Conservation (phyloP, 148 eudicot species). For the Cornus kousa region DNA sequence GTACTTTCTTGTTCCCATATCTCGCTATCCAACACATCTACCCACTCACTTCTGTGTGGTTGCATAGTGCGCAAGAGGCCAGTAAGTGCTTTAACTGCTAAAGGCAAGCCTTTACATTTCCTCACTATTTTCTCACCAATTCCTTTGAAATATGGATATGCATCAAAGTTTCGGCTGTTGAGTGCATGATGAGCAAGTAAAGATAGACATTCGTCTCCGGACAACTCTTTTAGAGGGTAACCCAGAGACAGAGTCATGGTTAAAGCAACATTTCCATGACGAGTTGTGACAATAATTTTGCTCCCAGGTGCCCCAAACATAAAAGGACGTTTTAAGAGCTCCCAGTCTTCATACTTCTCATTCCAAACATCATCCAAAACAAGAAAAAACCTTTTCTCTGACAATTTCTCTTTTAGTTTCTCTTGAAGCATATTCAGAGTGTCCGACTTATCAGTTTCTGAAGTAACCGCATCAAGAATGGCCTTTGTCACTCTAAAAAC, state of each 20-base stretch:
- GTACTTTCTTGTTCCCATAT: too few species aligned
- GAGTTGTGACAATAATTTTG: constrained; percentile 6
- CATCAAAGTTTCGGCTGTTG: background rate
- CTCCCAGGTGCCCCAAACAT: constrained; percentile 18
- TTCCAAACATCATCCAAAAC: constrained; percentile 23
- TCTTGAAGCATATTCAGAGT: background rate
- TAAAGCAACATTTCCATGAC: too few species aligned
- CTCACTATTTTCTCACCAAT: constrained; percentile 13
- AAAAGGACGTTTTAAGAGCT: background rate
- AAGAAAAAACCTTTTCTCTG: background rate
- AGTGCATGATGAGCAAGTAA: background rate
- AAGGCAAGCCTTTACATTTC: constrained; percentile 27
- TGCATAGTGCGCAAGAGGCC: constrained; percentile 15
- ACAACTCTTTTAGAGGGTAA: too few species aligned
- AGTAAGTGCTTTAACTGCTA: constrained; percentile 23
- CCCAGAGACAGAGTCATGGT: too few species aligned
- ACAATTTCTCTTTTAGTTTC: background rate
- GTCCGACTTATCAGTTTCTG: background rate
- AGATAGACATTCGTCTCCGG: too few species aligned
- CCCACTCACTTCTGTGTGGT: constrained; percentile 7
- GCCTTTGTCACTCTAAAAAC: background rate
- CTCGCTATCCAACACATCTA: constrained; percentile 5
- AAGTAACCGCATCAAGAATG: constrained; percentile 1
- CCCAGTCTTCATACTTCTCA: constrained; percentile 7
- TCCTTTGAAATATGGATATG: background rate